Evolutionary conservation across 345 rosid genomes (phyloP).

Genomic region (Triadica sebifera): DNA sequence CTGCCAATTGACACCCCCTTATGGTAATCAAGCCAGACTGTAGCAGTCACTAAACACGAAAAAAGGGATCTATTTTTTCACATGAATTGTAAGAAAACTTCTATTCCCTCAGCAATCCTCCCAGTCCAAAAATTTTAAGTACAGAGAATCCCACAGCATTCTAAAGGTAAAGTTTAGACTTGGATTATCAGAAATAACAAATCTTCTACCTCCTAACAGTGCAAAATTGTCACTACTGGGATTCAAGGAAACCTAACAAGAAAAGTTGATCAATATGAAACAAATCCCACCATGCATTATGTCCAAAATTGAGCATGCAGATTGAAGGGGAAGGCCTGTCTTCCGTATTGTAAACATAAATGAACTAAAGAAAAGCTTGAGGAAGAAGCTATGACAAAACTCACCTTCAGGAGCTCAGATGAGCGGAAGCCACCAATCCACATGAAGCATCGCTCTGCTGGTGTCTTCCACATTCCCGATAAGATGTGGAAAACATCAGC

Average conservation of each 20-base stretch:
- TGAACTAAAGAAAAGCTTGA: neutral
- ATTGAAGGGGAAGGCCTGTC: neutral
- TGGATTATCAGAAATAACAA: neutral
- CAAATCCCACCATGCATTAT: neutral
- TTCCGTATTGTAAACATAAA: neutral
- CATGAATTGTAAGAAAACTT: neutral
- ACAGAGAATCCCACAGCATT: neutral
- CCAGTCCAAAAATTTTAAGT: neutral
- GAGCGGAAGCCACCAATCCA: slow-evolving; percentile 98
- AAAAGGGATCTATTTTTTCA: neutral
- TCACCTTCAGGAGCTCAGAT: slow-evolving; percentile 86
- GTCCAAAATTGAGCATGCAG: neutral
- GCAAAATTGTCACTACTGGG: neutral
- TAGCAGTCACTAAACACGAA: neutral
- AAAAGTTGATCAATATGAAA: neutral
- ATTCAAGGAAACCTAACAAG: neutral
- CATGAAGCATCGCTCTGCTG: slow-evolving; percentile 90
- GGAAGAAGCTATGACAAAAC: slow-evolving; percentile 1
- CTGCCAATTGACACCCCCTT: neutral
- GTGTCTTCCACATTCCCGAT: slow-evolving; percentile 98
- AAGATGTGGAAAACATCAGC: slow-evolving; percentile 89
- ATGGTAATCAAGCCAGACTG: neutral
- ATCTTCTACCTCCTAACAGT: neutral
- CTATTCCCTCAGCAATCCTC: neutral
- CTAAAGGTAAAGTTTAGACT: neutral